These are phyloP conservation scores for Beauveria scarabaeidicola DNA, from an alignment of 2,329 filamentous ascomycete species.

Conservation along the genomic window DNA sequence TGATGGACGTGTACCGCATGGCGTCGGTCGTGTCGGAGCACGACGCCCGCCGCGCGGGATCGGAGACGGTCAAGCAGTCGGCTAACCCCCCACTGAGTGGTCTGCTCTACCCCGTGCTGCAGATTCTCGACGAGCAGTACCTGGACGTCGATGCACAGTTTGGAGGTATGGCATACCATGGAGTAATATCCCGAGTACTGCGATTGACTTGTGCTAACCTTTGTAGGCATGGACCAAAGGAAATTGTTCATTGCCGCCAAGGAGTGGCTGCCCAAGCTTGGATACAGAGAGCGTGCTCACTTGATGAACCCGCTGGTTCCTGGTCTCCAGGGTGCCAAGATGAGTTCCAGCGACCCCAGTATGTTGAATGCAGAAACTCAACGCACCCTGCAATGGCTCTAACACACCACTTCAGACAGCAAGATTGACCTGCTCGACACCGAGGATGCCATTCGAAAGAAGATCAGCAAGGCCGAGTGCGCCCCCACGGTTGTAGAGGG, in stretches of 20 bases:
- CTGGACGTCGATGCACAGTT: conserved; percentile 83
- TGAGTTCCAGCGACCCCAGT: conserved; percentile 68
- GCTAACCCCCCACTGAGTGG: conserved; percentile 59
- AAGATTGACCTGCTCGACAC: conserved; percentile 92
- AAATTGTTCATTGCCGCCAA: conserved; percentile 84
- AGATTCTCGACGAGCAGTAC: conserved; percentile 86
- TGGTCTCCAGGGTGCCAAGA: conserved; percentile 76
- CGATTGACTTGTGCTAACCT: conserved; percentile 1
- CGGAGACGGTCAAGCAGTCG: conserved; percentile 90
- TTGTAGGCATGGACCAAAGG: conserved; percentile 59
- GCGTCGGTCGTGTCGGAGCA: conserved; percentile 63
- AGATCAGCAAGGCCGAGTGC: conserved; percentile 77
- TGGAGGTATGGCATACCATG: conserved; percentile 43
- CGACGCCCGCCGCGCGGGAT: conserved; percentile 81
- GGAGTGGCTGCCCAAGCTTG: conserved; percentile 76
- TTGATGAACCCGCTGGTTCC: conserved; percentile 70
- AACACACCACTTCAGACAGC: conserved; percentile 44
- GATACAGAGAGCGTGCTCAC: conserved; percentile 58
- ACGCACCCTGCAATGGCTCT: background rate
- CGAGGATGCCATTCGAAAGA: conserved; percentile 66
- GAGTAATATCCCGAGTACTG: background rate
- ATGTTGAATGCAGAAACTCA: conserved; percentile 10
- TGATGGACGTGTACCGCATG: conserved; percentile 82
- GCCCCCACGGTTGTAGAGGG: conserved; percentile 68
- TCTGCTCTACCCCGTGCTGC: conserved; percentile 46